Conservation (phyloP, 495 filamentous ascomycete genomes). For the Xylaria intraflava region DNA sequence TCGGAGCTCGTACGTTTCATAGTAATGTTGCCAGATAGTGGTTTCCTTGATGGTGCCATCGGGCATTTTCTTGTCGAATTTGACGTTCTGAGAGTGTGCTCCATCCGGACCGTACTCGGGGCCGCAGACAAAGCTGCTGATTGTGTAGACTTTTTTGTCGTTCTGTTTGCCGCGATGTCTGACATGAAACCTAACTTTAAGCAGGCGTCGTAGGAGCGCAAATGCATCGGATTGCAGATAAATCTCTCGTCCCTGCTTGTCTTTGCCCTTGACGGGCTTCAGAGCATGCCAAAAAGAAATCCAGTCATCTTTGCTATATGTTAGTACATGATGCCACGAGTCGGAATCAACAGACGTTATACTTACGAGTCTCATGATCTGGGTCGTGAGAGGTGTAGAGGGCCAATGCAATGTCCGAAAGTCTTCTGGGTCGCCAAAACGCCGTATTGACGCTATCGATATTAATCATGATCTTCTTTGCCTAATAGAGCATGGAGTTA, state of each 20-base stretch:
- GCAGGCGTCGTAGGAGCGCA: conserved; percentile 48
- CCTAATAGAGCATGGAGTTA: background rate
- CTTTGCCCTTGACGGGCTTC: background rate
- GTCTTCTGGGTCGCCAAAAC: conserved; percentile 54
- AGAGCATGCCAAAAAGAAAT: background rate
- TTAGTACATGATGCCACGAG: background rate
- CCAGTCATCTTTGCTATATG: background rate
- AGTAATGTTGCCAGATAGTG: conserved; percentile 61
- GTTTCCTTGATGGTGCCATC: conserved; percentile 40
- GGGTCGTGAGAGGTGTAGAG: conserved; percentile 10
- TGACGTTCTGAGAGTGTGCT: conserved; percentile 47
- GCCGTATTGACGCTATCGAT: conserved; percentile 73
- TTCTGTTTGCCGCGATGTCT: conserved; percentile 48
- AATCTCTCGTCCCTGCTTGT: background rate
- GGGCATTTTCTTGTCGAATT: conserved; percentile 50
- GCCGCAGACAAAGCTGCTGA: conserved; percentile 51
- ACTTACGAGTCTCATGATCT: conserved; percentile 11
- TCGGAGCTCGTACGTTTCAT: conserved; percentile 52
- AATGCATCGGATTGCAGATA: conserved; percentile 33
- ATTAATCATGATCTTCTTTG: conserved; percentile 58
- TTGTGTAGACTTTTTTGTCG: conserved; percentile 48
- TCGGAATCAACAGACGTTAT: background rate
- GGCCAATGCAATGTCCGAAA: conserved; percentile 20
- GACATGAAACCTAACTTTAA: conserved; percentile 60
- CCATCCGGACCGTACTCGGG: conserved; percentile 29